Percentiles rank a stretch among this genome's conserved stretches.
These are phyloP conservation scores for Citrullus mucosospermus DNA, from an alignment of 306 rosid genomes.

Conservation along the genomic window DNA sequence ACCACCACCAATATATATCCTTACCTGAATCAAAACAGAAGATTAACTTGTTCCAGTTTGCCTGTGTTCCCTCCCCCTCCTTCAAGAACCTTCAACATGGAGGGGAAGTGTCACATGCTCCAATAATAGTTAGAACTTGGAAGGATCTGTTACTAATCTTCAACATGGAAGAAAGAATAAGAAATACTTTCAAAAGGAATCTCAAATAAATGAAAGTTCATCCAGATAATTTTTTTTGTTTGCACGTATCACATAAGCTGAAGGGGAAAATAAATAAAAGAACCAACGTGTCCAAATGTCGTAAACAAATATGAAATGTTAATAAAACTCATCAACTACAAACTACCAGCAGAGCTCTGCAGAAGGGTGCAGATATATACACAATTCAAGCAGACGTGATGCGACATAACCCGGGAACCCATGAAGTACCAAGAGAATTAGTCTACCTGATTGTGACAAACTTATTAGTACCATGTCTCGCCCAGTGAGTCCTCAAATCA, in stretches of 20 bases:
- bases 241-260: constrained; percentile 11
- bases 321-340: constrained; percentile 10
- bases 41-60: background rate
- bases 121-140: background rate
- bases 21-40: background rate
- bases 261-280: constrained; percentile 9
- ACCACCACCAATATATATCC: background rate
- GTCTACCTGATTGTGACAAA: constrained; percentile 96
- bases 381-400: constrained; percentile 8
- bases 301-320: constrained; percentile 7
- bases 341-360: constrained; percentile 12
- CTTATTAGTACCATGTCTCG: constrained; percentile 98
- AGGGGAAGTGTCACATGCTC: background rate
- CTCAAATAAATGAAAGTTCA: constrained; percentile 4
- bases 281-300: constrained; percentile 2
- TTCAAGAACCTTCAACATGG: background rate
- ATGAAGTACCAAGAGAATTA: constrained; percentile 5
- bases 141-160: background rate
- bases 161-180: background rate
- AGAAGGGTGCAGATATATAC: constrained; percentile 12
- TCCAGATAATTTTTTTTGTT: constrained; percentile 4
- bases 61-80: background rate
- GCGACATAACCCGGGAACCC: background rate
- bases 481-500: constrained; percentile 96
- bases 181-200: background rate